These are phyloP conservation scores for Silene latifolia DNA, from an alignment of 148 eudicot genomes.

Conservation along the genomic window DNA sequence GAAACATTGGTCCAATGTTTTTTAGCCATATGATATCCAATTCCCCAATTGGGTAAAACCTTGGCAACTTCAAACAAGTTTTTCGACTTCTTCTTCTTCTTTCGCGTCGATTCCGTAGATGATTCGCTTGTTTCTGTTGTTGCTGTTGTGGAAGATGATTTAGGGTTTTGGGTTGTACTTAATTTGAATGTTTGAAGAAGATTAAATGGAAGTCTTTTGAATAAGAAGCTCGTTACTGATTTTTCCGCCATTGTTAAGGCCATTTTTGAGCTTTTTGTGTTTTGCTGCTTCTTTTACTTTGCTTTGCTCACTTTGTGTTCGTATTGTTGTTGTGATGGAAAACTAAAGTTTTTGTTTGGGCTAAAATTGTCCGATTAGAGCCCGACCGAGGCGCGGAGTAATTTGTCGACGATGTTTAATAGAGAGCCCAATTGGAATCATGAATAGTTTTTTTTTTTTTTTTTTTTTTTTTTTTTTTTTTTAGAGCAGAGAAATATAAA, in stretches of 20 bases:
- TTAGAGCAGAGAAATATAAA: too few species aligned
- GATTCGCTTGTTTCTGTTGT: constrained; percentile 28
- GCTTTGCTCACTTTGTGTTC: neutral
- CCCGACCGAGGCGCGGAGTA: too few species aligned
- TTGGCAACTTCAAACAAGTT: constrained; percentile 82
- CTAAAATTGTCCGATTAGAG: too few species aligned
- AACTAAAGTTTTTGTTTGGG: too few species aligned
- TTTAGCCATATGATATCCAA: constrained; percentile 90
- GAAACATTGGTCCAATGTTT: constrained; percentile 74
- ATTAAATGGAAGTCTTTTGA: constrained; percentile 30
- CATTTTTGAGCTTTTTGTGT: constrained; percentile 33
- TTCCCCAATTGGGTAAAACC: constrained; percentile 88
- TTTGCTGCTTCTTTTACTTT: neutral
- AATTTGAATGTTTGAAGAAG: constrained; percentile 38
- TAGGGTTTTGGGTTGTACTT: constrained; percentile 14
- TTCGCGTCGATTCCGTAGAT: constrained; percentile 36
- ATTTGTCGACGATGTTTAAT: too few species aligned
- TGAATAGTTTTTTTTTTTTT: too few species aligned
- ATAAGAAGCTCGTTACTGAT: constrained; percentile 20
- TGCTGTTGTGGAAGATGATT: neutral
- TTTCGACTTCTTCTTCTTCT: constrained; percentile 73
- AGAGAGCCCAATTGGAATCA: too few species aligned
- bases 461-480: too few species aligned
- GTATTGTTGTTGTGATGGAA: too few species aligned
- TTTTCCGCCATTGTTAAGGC: constrained; percentile 38